Conservation (phyloP, 2,329 filamentous ascomycete genomes). For the Cytospora paraplurivora region DNA sequence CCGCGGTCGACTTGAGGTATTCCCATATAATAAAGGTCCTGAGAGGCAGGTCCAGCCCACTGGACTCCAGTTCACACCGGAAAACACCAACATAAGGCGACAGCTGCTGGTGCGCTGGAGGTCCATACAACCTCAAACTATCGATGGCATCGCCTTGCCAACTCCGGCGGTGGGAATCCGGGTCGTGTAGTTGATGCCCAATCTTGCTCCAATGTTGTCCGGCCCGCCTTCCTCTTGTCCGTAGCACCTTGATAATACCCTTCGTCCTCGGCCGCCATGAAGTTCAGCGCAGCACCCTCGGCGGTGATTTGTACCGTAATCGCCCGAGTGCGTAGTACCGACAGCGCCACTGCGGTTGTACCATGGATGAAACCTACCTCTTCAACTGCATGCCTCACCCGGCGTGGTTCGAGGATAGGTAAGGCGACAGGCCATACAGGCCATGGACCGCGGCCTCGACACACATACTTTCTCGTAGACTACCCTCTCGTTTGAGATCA, state of each 20-base stretch:
- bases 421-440: background rate
- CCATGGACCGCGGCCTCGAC: conserved; percentile 2
- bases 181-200: conserved; percentile 11
- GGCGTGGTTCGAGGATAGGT: conserved; percentile 6
- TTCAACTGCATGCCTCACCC: background rate
- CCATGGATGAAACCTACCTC: background rate
- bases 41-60: background rate
- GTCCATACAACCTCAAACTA: conserved; percentile 15
- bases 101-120: background rate
- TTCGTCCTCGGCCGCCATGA: conserved; percentile 1
- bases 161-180: background rate
- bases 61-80: background rate
- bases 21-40: background rate
- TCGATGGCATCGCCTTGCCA: conserved; percentile 12
- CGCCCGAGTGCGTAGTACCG: background rate
- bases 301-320: conserved; percentile 2
- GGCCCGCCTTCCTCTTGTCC: background rate
- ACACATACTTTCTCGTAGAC: conserved; percentile 11
- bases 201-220: background rate
- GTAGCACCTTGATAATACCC: conserved; percentile 21
- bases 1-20: conserved; percentile 4
- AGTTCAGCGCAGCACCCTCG: background rate
- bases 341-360: conserved; percentile 5
- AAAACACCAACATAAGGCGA: conserved; percentile 19
- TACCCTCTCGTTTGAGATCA: background rate